Percentiles rank a stretch among this genome's conserved stretches.
Conservation (phyloP, 441 rosid genomes). For the Populus hybrid region DNA sequence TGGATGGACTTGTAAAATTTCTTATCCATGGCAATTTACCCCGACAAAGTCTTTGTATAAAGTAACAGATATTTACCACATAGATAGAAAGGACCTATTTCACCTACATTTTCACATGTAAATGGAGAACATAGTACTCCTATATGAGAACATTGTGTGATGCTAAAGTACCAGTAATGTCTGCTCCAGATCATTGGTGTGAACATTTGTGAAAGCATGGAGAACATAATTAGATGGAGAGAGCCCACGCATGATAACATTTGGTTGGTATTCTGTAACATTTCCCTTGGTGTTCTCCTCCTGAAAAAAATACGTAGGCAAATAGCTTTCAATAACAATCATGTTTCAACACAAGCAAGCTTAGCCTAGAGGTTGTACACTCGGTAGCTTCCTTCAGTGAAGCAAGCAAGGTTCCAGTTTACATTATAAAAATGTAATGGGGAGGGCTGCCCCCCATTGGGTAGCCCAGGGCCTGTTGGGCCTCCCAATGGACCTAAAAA, state of each 20-base stretch:
- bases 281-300: constrained; percentile 63
- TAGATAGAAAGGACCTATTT: not conserved
- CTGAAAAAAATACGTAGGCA: constrained; percentile 35
- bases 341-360: not conserved
- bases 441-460: not conserved
- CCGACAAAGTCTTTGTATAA: not conserved
- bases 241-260: constrained; percentile 64
- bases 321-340: constrained; percentile 2
- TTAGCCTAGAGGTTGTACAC: not conserved
- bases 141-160: not conserved
- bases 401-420: not conserved
- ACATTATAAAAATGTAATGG: not conserved
- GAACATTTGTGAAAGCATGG: constrained; percentile 62
- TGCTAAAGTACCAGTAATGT: constrained; percentile 61
- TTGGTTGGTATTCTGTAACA: constrained; percentile 57
- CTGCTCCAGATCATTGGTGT: constrained; percentile 85
- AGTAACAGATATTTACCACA: no score
- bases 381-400: not conserved
- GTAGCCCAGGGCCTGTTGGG: not conserved
- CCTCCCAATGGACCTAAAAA: not conserved
- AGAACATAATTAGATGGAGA: constrained; percentile 82
- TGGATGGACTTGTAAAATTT: not conserved
- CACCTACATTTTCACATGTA: not conserved
- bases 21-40: not conserved
- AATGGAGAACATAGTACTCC: not conserved